Evolutionary conservation across 805 yeast species (phyloP), one percentile per base, ranked within the genome.

Genomic region (Starmerella apicola): DNA sequence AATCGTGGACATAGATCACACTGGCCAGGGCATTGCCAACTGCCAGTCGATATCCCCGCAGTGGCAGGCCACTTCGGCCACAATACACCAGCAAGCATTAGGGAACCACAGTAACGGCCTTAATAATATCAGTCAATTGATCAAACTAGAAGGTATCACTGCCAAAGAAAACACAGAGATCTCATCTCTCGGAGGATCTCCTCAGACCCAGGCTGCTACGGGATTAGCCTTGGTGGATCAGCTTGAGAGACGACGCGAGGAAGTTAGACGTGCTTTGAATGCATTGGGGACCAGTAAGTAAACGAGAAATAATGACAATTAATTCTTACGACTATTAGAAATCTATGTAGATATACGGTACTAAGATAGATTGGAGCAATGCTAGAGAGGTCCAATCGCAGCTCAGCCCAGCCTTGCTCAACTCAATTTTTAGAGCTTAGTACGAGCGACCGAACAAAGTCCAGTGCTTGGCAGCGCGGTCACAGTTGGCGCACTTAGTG

Each of bases 401-500:
- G n/a, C n/a, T n/a, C n/a, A n/a, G n/a, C n/a, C n/a, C n/a, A n/a
- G n/a, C n/a, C n/a, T n/a, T n/a, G n/a, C n/a, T n/a, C n/a, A n/a
- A n/a, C n/a, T n/a, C n/a, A n/a, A n/a, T n/a, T n/a, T n/a, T n/a
- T n/a, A n/a, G n/a, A n/a, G n/a, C 16, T 34, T 73, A 91, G 62
- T 91, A 91, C 32, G 95, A 82, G 68, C 99, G 79, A 56, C 99
- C 99, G 58, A 91, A 91, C 88, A 91, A 76, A 55, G 94, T 81
- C 72, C 81, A 91, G 58, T 74, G 72, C 47, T 74, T 61, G 31
- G 99, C 98, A 32, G 65, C 63, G 53, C 64, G 67, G 48, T 71
- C 81, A 72, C 97, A 91, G 56, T 68, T 80, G 49, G 84, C 78
- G 76, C 98, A 93, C 62, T 77, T 79, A 50, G 84, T 82, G 52